Evolutionary conservation across 257 asterid species (phyloP), one percentile per base, ranked within the genome.

Genomic region (Leonotis leonurus): DNA sequence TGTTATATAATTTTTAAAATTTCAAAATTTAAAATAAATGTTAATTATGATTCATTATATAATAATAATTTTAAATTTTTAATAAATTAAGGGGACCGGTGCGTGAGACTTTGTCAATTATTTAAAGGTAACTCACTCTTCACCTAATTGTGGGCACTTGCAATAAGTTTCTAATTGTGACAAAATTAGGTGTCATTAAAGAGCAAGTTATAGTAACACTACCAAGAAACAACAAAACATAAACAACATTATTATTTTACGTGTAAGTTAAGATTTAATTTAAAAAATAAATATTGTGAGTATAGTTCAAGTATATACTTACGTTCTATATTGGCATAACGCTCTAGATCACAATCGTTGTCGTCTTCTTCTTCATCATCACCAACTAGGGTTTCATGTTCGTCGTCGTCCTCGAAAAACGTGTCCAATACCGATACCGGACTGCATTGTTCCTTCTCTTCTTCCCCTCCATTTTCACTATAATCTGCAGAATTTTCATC

Each of bases 401-500:
- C 76, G 13, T 81, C 83, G 18, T 80, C 83, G 18, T 80, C 91
- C 49, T 85, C 85, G n/a, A 83, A 87, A 30, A 76, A 81, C 64
- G 81, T 54, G 16, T 83, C 97, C 43, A 90, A 66, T 16, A 90
- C 79, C 0, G 95, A 90, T n/a, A 81, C 93, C 1, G 96, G 96
- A 33, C 97, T 90, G 61, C 84, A 73, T 60, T 87, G 96, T 29
- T 87, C 94, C 56, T 77, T 84, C 69, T 82, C 95, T 30, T 85
- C 88, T 55, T 75, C 93, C 22, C 18, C 77, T 9, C 3, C 30
- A 2, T 60, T 66, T 29, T 60, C 84, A n/a, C n/a, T n/a, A n/a
- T n/a, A n/a, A n/a, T n/a, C n/a, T n/a, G n/a, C n/a, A n/a, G n/a
- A n/a, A n/a, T n/a, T n/a, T 25, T 65, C 62, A 37, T 77, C 79